phyloP scores from a whole-genome alignment of 139 green algal species.

The Auxenochlorella protothecoides region DNA sequence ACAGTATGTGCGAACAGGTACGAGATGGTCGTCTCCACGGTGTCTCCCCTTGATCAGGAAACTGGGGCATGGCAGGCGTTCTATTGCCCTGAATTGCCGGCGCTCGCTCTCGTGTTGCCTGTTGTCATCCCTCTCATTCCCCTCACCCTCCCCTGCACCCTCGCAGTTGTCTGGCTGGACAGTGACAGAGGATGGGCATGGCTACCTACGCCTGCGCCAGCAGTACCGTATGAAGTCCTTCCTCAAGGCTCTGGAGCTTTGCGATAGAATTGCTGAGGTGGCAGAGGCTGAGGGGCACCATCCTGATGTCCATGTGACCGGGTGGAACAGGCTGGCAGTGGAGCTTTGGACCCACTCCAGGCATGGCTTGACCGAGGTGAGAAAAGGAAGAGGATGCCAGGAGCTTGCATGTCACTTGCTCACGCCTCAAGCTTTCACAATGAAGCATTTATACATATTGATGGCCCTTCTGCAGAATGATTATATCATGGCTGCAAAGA shows the following conservation, averaged over 20 bases:
- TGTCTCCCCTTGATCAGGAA: no score
- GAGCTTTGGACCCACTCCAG: conserved; percentile 36
- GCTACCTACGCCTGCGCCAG: background rate
- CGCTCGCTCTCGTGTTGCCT: no score
- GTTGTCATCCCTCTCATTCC: no score
- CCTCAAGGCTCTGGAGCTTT: conserved; percentile 31
- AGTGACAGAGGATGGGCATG: background rate
- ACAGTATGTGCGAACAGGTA: no score
- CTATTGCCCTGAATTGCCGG: no score
- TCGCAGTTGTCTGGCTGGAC: background rate
- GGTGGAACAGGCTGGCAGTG: conserved; percentile 37
- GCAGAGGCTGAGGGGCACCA: conserved; percentile 31
- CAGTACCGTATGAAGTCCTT: background rate
- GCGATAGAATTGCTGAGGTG: conserved; percentile 15
- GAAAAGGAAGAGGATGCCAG: no score
- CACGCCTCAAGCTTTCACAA: no score
- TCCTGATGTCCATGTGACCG: conserved; percentile 36
- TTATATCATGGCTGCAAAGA: conserved; percentile 45
- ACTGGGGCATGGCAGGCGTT: no score
- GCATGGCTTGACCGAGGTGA: conserved; percentile 22
- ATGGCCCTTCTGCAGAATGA: conserved; percentile 22
- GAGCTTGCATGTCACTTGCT: no score
- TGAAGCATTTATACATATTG: no score
- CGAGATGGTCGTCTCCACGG: no score
- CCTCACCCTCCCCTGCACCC: background rate